phyloP scores from a whole-genome alignment of 2,329 filamentous ascomycete genomes.

The Chaetothyriales sp. region DNA sequence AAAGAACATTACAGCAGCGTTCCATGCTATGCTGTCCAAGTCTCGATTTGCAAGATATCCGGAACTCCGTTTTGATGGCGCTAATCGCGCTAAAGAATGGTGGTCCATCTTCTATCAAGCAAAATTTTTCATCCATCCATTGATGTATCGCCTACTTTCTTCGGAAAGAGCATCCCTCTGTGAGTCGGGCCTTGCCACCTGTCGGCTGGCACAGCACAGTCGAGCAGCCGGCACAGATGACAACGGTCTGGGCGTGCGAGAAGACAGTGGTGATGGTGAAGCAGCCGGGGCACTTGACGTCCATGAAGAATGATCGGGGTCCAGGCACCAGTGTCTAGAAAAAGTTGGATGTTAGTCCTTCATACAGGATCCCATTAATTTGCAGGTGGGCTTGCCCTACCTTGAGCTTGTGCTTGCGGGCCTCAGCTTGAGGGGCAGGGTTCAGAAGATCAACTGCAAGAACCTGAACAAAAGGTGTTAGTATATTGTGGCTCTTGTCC shows the following conservation, averaged over 20 bases:
- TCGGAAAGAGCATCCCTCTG: slow-evolving; percentile 99
- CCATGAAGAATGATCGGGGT: slow-evolving; percentile 99
- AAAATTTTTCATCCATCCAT: slow-evolving; percentile 17
- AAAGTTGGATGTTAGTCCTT: slow-evolving; percentile 10
- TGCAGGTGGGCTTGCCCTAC: slow-evolving; percentile 37
- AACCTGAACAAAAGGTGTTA: slow-evolving; percentile 49
- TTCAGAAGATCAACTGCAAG: slow-evolving; percentile 99
- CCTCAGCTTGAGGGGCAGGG: slow-evolving; percentile 93
- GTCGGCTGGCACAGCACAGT: slow-evolving; percentile 99
- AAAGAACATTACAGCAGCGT: slow-evolving; percentile 23
- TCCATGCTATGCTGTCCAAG: slow-evolving; percentile 12
- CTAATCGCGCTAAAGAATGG: slow-evolving; percentile 27
- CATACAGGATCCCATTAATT: slow-evolving; percentile 13
- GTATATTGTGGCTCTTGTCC: slow-evolving; percentile 2
- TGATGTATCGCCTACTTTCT: slow-evolving; percentile 70
- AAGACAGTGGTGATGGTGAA: slow-evolving; percentile 99
- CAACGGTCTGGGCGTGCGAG: slow-evolving; percentile 99
- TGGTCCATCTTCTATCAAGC: slow-evolving; percentile 37
- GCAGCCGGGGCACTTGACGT: slow-evolving; percentile 99
- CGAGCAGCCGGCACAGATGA: slow-evolving; percentile 99
- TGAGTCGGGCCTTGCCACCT: slow-evolving; percentile 96
- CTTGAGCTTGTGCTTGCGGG: slow-evolving; percentile 99
- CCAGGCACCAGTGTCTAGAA: slow-evolving; percentile 71
- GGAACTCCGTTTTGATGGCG: slow-evolving; percentile 58
- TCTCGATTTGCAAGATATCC: slow-evolving; percentile 59